Evolutionary conservation across 2,329 filamentous ascomycete genomes (phyloP).

Genomic region (Exserohilum turcica): DNA sequence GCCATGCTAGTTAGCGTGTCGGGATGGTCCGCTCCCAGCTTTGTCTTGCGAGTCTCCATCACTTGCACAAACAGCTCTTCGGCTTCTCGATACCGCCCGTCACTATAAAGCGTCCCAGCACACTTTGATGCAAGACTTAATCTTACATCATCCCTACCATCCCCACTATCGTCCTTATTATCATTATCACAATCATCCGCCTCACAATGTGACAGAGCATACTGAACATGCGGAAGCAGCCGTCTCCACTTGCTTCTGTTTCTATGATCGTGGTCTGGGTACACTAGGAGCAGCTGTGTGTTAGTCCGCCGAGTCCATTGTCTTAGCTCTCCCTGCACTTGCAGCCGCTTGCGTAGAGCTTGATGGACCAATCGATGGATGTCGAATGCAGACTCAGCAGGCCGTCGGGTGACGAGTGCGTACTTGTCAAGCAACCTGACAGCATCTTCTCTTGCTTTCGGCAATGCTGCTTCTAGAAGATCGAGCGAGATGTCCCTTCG

Average conservation of each 20-base stretch:
- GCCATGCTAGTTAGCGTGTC: neutral
- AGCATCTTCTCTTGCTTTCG: slow-evolving; percentile 4
- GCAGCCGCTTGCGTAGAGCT: slow-evolving; percentile 12
- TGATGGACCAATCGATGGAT: slow-evolving; percentile 19
- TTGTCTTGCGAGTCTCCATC: neutral
- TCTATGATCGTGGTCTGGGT: neutral
- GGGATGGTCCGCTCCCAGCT: neutral
- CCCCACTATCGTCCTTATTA: too few species aligned
- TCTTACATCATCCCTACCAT: neutral
- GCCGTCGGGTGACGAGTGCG: slow-evolving; percentile 15
- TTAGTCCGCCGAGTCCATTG: slow-evolving; percentile 15
- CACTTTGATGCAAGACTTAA: neutral
- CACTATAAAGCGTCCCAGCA: neutral
- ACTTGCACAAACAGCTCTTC: neutral
- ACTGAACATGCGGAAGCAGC: neutral
- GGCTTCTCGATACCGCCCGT: neutral
- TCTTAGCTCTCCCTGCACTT: slow-evolving; percentile 5
- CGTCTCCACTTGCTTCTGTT: neutral
- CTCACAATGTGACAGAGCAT: neutral
- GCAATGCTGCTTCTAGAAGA: slow-evolving; percentile 19
- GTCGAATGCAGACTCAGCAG: slow-evolving; percentile 14
- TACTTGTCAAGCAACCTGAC: slow-evolving; percentile 17
- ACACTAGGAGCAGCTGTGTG: slow-evolving; percentile 9
- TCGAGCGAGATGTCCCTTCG: slow-evolving; percentile 26
- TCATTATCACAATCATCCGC: neutral